Evolutionary conservation across 2,329 filamentous ascomycete species (phyloP).

Genomic region (Sclerotinia spermophila): DNA sequence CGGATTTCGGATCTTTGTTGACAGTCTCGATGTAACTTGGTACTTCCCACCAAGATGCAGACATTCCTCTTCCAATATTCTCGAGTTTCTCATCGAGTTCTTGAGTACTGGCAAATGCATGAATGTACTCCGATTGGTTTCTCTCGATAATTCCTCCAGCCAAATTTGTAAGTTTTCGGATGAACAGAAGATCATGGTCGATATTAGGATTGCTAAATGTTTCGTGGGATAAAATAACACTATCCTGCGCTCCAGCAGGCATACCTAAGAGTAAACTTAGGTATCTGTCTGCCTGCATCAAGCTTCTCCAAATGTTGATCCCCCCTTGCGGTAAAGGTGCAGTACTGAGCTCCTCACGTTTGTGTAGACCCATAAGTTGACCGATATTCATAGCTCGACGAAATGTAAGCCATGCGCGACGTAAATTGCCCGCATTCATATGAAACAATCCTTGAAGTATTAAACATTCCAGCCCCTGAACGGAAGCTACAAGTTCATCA

Average conservation of each 20-base stretch:
- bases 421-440: conserved; percentile 46
- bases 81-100: conserved; percentile 36
- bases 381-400: conserved; percentile 49
- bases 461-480: conserved; percentile 52
- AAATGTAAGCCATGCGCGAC: conserved; percentile 47
- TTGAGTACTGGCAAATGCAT: conserved; percentile 33
- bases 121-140: conserved; percentile 29
- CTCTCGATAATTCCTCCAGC: conserved; percentile 32
- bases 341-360: conserved; percentile 17
- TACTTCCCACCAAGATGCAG: conserved; percentile 33
- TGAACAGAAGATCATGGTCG: conserved; percentile 28
- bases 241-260: conserved; percentile 27
- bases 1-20: conserved; percentile 13
- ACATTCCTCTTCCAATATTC: conserved; percentile 29
- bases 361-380: conserved; percentile 35
- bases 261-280: conserved; percentile 37
- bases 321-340: conserved; percentile 22
- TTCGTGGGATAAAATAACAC: conserved; percentile 25
- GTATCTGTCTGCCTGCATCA: conserved; percentile 46
- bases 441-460: conserved; percentile 47
- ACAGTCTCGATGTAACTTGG: conserved; percentile 21
- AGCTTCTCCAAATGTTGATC: conserved; percentile 45
- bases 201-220: conserved; percentile 31
- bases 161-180: conserved; percentile 27
- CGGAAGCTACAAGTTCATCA: conserved; percentile 44